Evolutionary conservation across 106 monocot genomes (phyloP).

Genomic region (Phalaenopsis aphrodite): DNA sequence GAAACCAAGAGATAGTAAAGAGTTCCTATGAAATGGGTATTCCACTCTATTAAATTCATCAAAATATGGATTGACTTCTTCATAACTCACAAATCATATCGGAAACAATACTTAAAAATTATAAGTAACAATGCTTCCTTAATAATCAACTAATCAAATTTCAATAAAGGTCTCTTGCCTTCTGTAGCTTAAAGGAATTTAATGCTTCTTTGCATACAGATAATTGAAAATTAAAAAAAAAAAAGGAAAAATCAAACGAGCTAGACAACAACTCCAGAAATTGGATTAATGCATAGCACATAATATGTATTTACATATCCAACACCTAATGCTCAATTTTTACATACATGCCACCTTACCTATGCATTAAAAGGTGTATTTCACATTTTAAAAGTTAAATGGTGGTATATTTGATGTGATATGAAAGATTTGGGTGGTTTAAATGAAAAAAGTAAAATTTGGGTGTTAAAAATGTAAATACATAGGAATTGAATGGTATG

Average conservation of each 20-base stretch:
- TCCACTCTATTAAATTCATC: not conserved
- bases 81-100: not conserved
- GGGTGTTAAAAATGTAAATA: no score
- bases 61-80: not conserved
- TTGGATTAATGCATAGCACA: not conserved
- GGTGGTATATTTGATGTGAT: no score
- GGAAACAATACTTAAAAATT: not conserved
- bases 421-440: no score
- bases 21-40: not conserved
- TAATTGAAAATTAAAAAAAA: not conserved
- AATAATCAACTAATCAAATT: not conserved
- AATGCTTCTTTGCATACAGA: no score
- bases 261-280: not conserved
- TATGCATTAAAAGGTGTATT: no score
- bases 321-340: no score
- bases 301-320: not conserved
- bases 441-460: no score
- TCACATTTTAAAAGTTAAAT: no score
- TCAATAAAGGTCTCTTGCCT: not conserved
- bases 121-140: not conserved
- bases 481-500: no score
- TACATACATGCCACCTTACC: no score
- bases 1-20: not conserved
- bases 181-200: not conserved
- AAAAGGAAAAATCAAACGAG: no score